A percentile compares a stretch with the other conserved stretches of the same genome.
phyloP scores from a whole-genome alignment of 345 rosid species.

The Toxicodendron radicans region DNA sequence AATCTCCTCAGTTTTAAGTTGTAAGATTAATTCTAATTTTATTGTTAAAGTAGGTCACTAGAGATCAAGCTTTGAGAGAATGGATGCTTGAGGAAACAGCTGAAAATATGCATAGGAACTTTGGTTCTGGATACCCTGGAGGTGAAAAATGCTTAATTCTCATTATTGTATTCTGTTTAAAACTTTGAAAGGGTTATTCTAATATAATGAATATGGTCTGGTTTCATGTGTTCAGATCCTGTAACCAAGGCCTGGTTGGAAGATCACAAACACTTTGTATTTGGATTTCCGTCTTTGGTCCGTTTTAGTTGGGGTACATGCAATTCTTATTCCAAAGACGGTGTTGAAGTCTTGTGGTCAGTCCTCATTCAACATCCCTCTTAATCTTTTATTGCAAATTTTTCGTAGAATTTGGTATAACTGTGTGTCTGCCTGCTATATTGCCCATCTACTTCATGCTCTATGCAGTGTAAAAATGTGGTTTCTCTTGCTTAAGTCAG shows the following conservation, averaged over 20 bases:
- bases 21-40: background rate
- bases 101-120: constrained; percentile 62
- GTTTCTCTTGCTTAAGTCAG: background rate
- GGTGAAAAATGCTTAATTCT: constrained; percentile 37
- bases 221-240: constrained; percentile 56
- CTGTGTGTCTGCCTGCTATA: background rate
- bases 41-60: constrained; percentile 61
- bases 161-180: background rate
- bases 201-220: constrained; percentile 18
- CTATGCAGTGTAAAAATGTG: background rate
- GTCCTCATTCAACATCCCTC: constrained; percentile 27
- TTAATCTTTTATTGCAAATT: background rate
- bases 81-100: constrained; percentile 85
- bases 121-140: constrained; percentile 99
- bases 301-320: constrained; percentile 99
- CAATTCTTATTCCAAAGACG: constrained; percentile 58
- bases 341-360: constrained; percentile 75
- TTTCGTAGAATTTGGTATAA: background rate
- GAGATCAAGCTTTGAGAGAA: constrained; percentile 83
- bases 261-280: constrained; percentile 68
- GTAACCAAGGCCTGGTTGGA: constrained; percentile 85
- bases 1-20: background rate
- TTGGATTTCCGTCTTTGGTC: constrained; percentile 89
- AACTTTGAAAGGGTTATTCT: background rate
- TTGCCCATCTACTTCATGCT: background rate